Conservation (phyloP, 768 basidiomycete species). For the Lactifluus rugatus region DNA sequence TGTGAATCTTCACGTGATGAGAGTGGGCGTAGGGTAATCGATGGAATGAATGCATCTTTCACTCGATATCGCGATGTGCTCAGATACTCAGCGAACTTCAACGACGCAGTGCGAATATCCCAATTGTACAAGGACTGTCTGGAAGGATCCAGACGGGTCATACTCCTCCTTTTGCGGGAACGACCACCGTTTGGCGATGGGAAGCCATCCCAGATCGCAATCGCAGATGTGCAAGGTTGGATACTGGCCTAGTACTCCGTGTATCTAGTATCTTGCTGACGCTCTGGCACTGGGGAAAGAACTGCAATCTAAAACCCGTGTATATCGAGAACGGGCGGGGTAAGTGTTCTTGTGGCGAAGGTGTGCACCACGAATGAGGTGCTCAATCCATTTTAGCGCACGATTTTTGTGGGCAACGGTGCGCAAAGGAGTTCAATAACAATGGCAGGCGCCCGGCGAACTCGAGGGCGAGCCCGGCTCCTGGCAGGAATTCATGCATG, state of each 20-base stretch:
- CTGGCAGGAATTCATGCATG: background rate
- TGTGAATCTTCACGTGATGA: slow-evolving; percentile 7
- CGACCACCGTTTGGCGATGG: slow-evolving; percentile 18
- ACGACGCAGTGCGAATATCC: slow-evolving; percentile 17
- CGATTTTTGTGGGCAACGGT: slow-evolving; percentile 21
- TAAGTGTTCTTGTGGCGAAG: background rate
- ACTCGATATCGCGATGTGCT: slow-evolving; percentile 4
- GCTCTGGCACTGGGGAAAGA: slow-evolving; percentile 2
- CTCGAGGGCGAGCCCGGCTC: background rate
- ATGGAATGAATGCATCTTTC: background rate
- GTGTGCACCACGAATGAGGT: background rate
- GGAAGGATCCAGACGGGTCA: slow-evolving; percentile 21
- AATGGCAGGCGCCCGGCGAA: background rate
- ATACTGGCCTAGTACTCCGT: background rate
- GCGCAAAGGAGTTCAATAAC: slow-evolving; percentile 9
- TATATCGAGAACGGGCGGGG: slow-evolving; percentile 21
- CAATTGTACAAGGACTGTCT: slow-evolving; percentile 15
- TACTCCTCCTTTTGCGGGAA: slow-evolving; percentile 21
- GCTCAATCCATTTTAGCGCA: slow-evolving; percentile 1
- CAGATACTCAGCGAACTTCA: slow-evolving; percentile 12
- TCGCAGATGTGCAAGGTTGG: slow-evolving; percentile 19
- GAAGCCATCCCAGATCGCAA: background rate
- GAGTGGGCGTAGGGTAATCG: background rate
- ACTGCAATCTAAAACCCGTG: slow-evolving; percentile 16
- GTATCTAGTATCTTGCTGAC: background rate